phyloP scores from a whole-genome alignment of 345 rosid genomes.

The Hypericum perforatum region DNA sequence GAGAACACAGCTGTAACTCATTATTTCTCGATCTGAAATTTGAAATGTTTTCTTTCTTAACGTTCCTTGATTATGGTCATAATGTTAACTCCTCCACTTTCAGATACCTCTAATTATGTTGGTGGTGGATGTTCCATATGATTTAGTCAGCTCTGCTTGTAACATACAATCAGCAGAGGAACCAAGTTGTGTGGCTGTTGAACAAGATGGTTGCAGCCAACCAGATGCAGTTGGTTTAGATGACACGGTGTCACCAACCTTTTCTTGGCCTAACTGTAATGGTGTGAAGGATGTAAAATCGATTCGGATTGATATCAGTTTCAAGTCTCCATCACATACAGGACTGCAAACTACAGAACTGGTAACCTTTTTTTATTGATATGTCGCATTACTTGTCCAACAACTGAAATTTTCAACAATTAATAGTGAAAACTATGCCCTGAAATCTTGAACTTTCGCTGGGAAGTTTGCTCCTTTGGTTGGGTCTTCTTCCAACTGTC shows the following conservation, averaged over 20 bases:
- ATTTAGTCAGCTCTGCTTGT: slow-evolving; percentile 50
- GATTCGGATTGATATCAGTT: slow-evolving; percentile 85
- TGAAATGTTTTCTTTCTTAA: slow-evolving; percentile 8
- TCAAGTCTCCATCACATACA: slow-evolving; percentile 83
- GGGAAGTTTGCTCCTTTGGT: too few species aligned
- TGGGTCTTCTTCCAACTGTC: too few species aligned
- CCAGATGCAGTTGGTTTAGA: slow-evolving; percentile 39
- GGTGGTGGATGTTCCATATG: slow-evolving; percentile 90
- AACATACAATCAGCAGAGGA: slow-evolving; percentile 58
- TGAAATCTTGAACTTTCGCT: too few species aligned
- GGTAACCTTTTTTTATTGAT: slow-evolving; percentile 26
- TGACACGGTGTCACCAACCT: slow-evolving; percentile 41
- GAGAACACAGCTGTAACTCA: slow-evolving; percentile 92
- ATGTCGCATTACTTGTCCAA: neutral
- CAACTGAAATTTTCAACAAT: neutral
- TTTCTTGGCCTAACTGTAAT: slow-evolving; percentile 25
- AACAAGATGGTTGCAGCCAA: slow-evolving; percentile 30
- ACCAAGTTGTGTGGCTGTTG: slow-evolving; percentile 28
- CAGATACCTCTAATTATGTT: slow-evolving; percentile 94
- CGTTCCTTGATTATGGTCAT: slow-evolving; percentile 16
- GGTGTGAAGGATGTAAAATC: slow-evolving; percentile 44
- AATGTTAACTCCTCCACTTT: slow-evolving; percentile 12
- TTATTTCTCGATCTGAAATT: slow-evolving; percentile 11
- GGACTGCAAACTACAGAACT: slow-evolving; percentile 90
- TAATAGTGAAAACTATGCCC: neutral